Evolutionary conservation across 192 early-diverging fungal species (phyloP).

Genomic region (Borealophlyctis nickersoniae): DNA sequence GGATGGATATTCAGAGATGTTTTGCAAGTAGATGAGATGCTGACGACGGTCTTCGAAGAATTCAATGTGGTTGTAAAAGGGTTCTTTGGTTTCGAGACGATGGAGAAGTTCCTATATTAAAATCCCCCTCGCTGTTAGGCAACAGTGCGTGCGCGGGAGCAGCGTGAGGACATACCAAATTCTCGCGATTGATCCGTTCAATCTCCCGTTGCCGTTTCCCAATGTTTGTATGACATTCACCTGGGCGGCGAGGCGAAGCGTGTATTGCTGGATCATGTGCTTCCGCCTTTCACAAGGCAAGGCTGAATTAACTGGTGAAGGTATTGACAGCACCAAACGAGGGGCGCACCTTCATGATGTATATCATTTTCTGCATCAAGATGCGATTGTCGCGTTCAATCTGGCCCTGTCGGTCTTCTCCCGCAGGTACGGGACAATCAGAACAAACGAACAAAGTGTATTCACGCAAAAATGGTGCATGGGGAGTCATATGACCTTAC

Average conservation of each 20-base stretch:
- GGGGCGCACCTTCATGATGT: neutral
- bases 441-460: neutral
- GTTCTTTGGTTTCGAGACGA: neutral
- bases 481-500: constrained; percentile 16
- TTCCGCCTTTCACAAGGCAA: too few relatives aligned
- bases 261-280: too few relatives aligned
- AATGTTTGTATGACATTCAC: too few relatives aligned
- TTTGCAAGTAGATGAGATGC: neutral
- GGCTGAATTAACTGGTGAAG: too few relatives aligned
- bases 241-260: too few relatives aligned
- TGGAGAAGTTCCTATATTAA: neutral
- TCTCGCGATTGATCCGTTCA: neutral
- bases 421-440: too few relatives aligned
- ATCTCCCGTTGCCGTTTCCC: neutral
- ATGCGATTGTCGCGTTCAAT: constrained; percentile 52
- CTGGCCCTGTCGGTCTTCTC: constrained; percentile 38
- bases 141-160: too few relatives aligned
- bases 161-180: neutral
- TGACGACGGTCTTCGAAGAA: neutral
- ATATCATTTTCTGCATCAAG: constrained; percentile 11
- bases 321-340: too few relatives aligned
- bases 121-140: too few relatives aligned
- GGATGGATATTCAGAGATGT: neutral
- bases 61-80: neutral
- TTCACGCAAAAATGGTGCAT: neutral